Evolutionary conservation across 148 eudicot genomes (phyloP), one percentile per base, ranked within the genome.

Genomic region (Limonium bicolor): DNA sequence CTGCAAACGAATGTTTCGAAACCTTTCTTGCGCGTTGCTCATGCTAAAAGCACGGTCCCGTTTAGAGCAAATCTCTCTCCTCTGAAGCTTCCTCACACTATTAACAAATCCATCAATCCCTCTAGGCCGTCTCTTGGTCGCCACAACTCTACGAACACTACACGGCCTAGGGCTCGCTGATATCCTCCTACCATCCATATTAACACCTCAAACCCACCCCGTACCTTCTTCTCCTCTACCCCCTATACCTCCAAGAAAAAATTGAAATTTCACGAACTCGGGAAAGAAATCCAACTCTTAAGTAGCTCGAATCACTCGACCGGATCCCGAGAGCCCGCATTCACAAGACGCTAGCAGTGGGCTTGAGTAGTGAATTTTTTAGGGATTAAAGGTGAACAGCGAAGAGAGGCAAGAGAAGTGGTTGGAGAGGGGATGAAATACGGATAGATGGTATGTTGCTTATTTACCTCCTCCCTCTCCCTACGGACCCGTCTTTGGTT

Each of bases 81-180:
- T 69, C 50, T 88, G 97, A 4, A 88, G 72, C 62, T 88, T 88
- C 77, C 63, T 77, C 0, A 88, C 94, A 25, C 97, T 88, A 47
- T 88, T 84, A 1, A 88, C 83, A 37, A 74, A 88, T 71, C 92
- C 92, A 64, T 88, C 94, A 3, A 56, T 34, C 4, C 74, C 69
- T 34, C 79, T 64, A 2, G 69, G 72, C 28, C 93, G 57, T 61
- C 80, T 80, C 69, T 75, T 80, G n/a, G n/a, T n/a, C 44, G 87
- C 97, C 67, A 77, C 77, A 14, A 84, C 80, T 4, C 95, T 70
- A 12, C 95, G 74, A 12, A 76, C 82, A 26, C 57, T 37, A 50
- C 87, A 90, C 26, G 97, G 97, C 38, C 97, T 62, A 12, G 93
- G 92, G 60, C 74, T 84, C 46, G 87, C 97, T 36, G 81, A 64